phyloP scores from a whole-genome alignment of 352 stramenopile species.

The Globisporangium radiosum region DNA sequence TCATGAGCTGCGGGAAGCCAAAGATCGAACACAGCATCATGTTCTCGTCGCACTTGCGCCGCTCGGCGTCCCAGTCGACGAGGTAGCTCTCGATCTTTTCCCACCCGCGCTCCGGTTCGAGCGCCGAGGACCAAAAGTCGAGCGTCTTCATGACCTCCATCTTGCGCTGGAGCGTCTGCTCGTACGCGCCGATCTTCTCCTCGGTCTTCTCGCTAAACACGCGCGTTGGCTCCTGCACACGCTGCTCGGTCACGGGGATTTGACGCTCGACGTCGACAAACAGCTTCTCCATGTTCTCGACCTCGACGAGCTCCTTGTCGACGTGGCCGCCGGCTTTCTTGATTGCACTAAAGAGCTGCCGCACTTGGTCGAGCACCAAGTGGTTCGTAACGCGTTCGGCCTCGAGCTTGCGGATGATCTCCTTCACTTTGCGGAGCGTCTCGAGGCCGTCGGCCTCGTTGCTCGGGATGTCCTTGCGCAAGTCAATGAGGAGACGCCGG shows the following conservation, averaged over 20 bases:
- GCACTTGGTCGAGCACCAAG: constrained; percentile 71
- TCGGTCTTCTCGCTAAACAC: constrained; percentile 90
- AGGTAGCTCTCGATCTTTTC: constrained; percentile 84
- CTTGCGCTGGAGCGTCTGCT: constrained; percentile 84
- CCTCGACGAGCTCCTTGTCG: constrained; percentile 76
- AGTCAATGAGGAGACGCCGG: constrained; percentile 65
- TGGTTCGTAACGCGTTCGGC: constrained; percentile 59
- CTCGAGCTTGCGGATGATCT: constrained; percentile 80
- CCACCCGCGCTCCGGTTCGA: constrained; percentile 72
- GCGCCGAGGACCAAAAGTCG: constrained; percentile 78
- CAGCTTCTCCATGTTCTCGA: constrained; percentile 82
- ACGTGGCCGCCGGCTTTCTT: constrained; percentile 76
- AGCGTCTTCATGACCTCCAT: constrained; percentile 73
- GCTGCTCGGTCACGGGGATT: constrained; percentile 67
- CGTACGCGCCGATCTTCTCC: constrained; percentile 91
- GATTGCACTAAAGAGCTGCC: constrained; percentile 69
- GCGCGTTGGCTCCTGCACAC: constrained; percentile 69
- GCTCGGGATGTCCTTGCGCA: constrained; percentile 77
- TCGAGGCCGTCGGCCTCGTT: constrained; percentile 76
- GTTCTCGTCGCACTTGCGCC: constrained; percentile 89
- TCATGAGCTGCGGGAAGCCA: constrained; percentile 92
- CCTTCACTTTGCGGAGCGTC: constrained; percentile 75
- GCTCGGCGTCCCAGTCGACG: constrained; percentile 84
- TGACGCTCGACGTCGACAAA: constrained; percentile 78
- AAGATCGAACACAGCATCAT: constrained; percentile 91